phyloP scores from a whole-genome alignment of 78 protist species.

The Dictyostelium intermedium region DNA sequence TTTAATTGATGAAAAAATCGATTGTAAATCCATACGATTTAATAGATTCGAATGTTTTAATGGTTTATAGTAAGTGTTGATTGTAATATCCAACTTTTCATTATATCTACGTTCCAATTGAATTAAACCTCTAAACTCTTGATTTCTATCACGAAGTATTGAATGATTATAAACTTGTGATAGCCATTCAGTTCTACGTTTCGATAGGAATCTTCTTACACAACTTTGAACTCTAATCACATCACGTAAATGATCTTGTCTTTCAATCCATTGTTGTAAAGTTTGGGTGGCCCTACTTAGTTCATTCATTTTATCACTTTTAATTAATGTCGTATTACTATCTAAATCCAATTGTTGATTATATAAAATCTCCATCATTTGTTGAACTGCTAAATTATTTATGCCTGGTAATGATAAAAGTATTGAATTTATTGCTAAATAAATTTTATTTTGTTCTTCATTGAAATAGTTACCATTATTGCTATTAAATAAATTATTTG shows the following conservation, averaged over 20 bases:
- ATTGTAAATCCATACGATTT: slow-evolving; percentile 16
- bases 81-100: slow-evolving; percentile 10
- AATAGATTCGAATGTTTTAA: neutral
- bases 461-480: neutral
- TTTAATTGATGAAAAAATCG: slow-evolving; percentile 46
- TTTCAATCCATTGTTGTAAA: slow-evolving; percentile 2
- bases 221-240: slow-evolving; percentile 71
- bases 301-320: neutral
- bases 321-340: slow-evolving; percentile 6
- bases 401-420: slow-evolving; percentile 45
- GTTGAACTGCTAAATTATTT: neutral
- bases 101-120: slow-evolving; percentile 58
- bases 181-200: slow-evolving; percentile 52
- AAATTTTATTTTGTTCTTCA: slow-evolving; percentile 41
- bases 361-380: slow-evolving; percentile 43
- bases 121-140: slow-evolving; percentile 54
- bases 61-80: slow-evolving; percentile 24
- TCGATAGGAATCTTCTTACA: slow-evolving; percentile 60
- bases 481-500: neutral
- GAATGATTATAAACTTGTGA: slow-evolving; percentile 28
- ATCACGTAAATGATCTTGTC: slow-evolving; percentile 41
- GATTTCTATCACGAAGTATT: slow-evolving; percentile 41
- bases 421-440: slow-evolving; percentile 28
- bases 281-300: neutral
- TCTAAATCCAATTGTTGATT: slow-evolving; percentile 25